Evolutionary conservation across 2,329 filamentous ascomycete species (phyloP).

Genomic region (Alternaria sp.): DNA sequence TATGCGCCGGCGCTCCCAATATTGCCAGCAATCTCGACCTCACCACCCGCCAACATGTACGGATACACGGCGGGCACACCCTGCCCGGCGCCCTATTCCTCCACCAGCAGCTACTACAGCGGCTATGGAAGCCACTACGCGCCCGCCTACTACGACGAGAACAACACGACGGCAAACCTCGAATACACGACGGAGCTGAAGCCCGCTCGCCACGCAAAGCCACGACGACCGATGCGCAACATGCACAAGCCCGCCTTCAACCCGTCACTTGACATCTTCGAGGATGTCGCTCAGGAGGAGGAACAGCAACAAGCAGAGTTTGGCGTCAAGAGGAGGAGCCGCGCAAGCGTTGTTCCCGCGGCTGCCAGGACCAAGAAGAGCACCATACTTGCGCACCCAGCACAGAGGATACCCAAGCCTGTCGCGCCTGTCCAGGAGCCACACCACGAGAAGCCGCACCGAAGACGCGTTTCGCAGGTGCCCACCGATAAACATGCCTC

Average conservation of each 20-base stretch:
- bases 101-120: slow-evolving; percentile 35
- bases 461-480: slow-evolving; percentile 49
- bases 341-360: slow-evolving; percentile 37
- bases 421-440: slow-evolving; percentile 33
- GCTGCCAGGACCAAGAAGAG: slow-evolving; percentile 35
- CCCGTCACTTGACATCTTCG: slow-evolving; percentile 48
- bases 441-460: slow-evolving; percentile 34
- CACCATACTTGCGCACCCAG: slow-evolving; percentile 47
- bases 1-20: slow-evolving; percentile 31
- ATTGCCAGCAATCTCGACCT: slow-evolving; percentile 7
- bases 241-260: slow-evolving; percentile 43
- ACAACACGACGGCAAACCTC: slow-evolving; percentile 47
- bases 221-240: slow-evolving; percentile 43
- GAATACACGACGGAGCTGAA: slow-evolving; percentile 51
- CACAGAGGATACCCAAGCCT: slow-evolving; percentile 44
- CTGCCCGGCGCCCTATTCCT: slow-evolving; percentile 45
- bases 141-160: slow-evolving; percentile 41
- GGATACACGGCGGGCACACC: slow-evolving; percentile 48
- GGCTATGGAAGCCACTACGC: slow-evolving; percentile 42
- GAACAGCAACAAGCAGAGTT: slow-evolving; percentile 35
- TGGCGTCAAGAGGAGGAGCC: slow-evolving; percentile 36
- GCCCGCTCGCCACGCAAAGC: slow-evolving; percentile 41
- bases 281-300: slow-evolving; percentile 49
- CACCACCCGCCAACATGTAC: slow-evolving; percentile 37
- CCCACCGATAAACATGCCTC: slow-evolving; percentile 33